phyloP scores from a whole-genome alignment of 352 stramenopile species.

The Aphanomyces cochlioides region DNA sequence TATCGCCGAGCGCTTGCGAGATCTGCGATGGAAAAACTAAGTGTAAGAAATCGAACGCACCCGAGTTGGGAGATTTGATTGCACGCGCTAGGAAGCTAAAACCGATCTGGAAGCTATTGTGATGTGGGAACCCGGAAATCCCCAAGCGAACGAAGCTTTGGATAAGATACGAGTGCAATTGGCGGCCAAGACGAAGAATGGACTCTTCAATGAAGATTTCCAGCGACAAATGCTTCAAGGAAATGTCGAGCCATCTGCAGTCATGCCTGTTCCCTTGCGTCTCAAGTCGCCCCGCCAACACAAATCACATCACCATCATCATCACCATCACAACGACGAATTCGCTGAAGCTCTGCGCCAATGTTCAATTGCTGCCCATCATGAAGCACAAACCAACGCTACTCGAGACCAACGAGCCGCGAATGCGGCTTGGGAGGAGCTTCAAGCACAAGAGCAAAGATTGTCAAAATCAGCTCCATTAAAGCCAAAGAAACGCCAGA shows the following conservation, averaged over 20 bases:
- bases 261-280: not conserved
- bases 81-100: conserved; percentile 36
- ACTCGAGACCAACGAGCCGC: conserved; percentile 22
- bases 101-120: conserved; percentile 36
- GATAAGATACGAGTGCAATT: conserved; percentile 9
- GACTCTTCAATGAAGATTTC: conserved; percentile 1
- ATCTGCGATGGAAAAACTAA: conserved; percentile 60
- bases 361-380: not conserved
- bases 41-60: conserved; percentile 35
- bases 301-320: not conserved
- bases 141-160: conserved; percentile 27
- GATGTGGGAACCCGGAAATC: conserved; percentile 44
- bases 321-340: not conserved
- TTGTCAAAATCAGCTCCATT: conserved; percentile 35
- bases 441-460: conserved; percentile 53
- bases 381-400: conserved; percentile 14
- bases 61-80: not conserved
- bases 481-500: not conserved
- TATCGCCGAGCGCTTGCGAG: conserved; percentile 81
- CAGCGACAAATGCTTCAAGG: conserved; percentile 3
- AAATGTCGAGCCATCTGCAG: not conserved
- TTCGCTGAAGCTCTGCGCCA: conserved; percentile 15
- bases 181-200: not conserved
- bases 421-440: conserved; percentile 42
- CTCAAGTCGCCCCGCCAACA: conserved; percentile 8